phyloP scores from a whole-genome alignment of 2,329 filamentous ascomycete species.

The Venturia asperata region DNA sequence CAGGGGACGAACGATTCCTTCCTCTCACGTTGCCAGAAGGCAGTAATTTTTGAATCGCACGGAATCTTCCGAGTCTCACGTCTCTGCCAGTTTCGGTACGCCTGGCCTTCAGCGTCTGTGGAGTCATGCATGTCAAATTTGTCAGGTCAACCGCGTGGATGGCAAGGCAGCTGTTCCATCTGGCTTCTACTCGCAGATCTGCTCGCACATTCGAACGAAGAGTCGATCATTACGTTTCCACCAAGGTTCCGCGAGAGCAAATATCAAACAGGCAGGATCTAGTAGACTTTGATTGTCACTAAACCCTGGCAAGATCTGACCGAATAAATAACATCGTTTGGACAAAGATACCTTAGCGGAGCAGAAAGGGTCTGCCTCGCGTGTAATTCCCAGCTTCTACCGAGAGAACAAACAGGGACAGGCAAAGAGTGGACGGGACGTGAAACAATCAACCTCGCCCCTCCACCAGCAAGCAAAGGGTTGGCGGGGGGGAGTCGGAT shows the following conservation, averaged over 20 bases:
- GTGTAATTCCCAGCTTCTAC: neutral
- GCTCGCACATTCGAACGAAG: neutral
- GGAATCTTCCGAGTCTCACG: neutral
- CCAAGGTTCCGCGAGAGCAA: too few relatives aligned
- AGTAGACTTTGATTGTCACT: neutral
- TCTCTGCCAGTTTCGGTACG: neutral
- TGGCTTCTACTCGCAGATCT: conserved; percentile 9
- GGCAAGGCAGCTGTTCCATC: conserved; percentile 9
- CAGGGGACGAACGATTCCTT: neutral
- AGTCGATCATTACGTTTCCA: neutral
- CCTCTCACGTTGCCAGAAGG: neutral
- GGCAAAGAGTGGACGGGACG: neutral
- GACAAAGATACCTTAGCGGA: neutral
- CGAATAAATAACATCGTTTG: too few relatives aligned
- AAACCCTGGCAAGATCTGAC: neutral
- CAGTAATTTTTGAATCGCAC: neutral
- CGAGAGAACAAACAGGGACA: neutral
- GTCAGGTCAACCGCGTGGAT: conserved; percentile 9
- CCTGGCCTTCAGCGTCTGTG: neutral
- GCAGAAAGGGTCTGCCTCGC: neutral
- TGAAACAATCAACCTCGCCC: neutral
- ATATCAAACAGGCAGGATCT: too few relatives aligned
- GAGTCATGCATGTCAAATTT: conserved; percentile 9
- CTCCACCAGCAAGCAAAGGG: neutral
- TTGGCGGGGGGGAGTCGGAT: neutral